phyloP scores from a whole-genome alignment of 306 rosid species.

The Dryas octopetala region DNA sequence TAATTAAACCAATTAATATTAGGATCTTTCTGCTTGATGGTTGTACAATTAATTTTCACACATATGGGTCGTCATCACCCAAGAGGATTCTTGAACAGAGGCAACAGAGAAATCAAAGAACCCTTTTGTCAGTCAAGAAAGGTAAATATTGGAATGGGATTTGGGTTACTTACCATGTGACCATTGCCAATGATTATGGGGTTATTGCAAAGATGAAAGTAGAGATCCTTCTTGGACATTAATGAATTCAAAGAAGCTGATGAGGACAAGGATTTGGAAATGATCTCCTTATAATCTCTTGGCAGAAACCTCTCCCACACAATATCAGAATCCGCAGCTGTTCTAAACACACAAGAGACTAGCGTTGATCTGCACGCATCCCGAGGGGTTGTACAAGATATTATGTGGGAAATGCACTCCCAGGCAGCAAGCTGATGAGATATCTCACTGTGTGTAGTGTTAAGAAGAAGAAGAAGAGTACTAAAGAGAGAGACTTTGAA shows the following conservation, averaged over 20 bases:
- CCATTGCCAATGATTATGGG: slow-evolving; percentile 13
- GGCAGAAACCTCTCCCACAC: slow-evolving; percentile 32
- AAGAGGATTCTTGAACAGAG: neutral
- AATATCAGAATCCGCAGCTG: slow-evolving; percentile 15
- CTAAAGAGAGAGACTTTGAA: too few relatives aligned
- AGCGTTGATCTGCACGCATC: slow-evolving; percentile 22
- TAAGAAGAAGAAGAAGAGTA: too few relatives aligned
- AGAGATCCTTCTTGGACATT: slow-evolving; percentile 23
- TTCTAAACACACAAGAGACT: slow-evolving; percentile 9
- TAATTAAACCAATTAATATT: too few relatives aligned
- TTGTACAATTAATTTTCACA: too few relatives aligned
- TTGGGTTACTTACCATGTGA: slow-evolving; percentile 16
- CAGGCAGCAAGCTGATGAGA: neutral
- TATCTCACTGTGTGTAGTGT: too few relatives aligned
- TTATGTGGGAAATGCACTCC: slow-evolving; percentile 19
- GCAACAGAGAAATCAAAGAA: neutral
- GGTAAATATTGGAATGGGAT: too few relatives aligned
- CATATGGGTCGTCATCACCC: too few relatives aligned
- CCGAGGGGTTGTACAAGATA: slow-evolving; percentile 20
- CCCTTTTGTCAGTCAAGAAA: too few relatives aligned
- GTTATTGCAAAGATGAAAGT: slow-evolving; percentile 17
- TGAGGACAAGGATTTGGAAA: slow-evolving; percentile 4
- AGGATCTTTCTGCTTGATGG: too few relatives aligned
- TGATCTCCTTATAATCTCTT: slow-evolving; percentile 7
- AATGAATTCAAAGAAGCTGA: neutral